These are phyloP conservation scores for Letharia columbiana DNA, from an alignment of 495 filamentous ascomycete species.

Conservation along the genomic window DNA sequence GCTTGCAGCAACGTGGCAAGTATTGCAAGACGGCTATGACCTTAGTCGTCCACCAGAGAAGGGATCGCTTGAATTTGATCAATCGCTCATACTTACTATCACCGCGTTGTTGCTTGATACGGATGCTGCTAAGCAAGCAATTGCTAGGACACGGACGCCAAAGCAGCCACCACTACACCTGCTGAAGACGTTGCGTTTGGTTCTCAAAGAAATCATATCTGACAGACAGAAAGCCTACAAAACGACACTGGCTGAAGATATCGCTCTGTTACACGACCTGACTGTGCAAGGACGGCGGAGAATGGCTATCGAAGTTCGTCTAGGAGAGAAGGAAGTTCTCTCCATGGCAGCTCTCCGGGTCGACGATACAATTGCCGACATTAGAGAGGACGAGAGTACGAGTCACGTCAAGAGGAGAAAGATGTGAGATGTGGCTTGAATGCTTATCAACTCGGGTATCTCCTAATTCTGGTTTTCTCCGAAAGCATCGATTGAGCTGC, in stretches of 20 bases:
- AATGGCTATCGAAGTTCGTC: slow-evolving; percentile 69
- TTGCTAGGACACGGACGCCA: slow-evolving; percentile 30
- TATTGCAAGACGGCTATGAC: slow-evolving; percentile 50
- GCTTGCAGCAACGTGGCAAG: slow-evolving; percentile 20
- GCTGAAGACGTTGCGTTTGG: slow-evolving; percentile 30
- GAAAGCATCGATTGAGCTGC: neutral
- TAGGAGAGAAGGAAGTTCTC: slow-evolving; percentile 73
- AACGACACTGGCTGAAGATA: slow-evolving; percentile 57
- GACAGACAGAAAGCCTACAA: slow-evolving; percentile 44
- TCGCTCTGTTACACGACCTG: slow-evolving; percentile 37
- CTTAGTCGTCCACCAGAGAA: slow-evolving; percentile 33
- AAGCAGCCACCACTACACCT: slow-evolving; percentile 28
- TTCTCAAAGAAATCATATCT: slow-evolving; percentile 31
- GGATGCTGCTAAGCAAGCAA: slow-evolving; percentile 27
- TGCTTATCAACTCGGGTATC: slow-evolving; percentile 3
- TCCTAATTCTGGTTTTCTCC: neutral
- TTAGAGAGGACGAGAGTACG: neutral
- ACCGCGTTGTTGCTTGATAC: slow-evolving; percentile 37
- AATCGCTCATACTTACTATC: slow-evolving; percentile 25
- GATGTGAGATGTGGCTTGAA: neutral
- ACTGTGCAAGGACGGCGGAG: slow-evolving; percentile 36
- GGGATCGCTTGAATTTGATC: slow-evolving; percentile 32
- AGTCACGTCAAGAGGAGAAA: slow-evolving; percentile 11
- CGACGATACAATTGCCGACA: slow-evolving; percentile 5
- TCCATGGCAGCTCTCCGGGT: slow-evolving; percentile 37